Conservation (phyloP, 2,329 filamentous ascomycete species). For the Xylariaceae sp. region DNA sequence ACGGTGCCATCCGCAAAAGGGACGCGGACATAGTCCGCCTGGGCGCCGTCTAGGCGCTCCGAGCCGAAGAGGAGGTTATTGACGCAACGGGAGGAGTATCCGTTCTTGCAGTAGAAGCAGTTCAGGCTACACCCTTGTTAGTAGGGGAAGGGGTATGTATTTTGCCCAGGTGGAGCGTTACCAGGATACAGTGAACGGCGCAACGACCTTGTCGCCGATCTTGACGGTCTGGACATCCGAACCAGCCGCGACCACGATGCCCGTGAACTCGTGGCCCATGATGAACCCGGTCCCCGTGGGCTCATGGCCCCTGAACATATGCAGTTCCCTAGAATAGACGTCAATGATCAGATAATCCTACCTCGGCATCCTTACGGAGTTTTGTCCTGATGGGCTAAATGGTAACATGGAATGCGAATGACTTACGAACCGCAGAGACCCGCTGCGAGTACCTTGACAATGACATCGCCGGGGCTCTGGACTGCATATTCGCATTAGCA, state of each 20-base stretch:
- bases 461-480: conserved; percentile 65
- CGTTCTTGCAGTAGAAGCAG: conserved; percentile 81
- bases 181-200: conserved; percentile 79
- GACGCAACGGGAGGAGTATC: conserved; percentile 71
- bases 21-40: conserved; percentile 77
- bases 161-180: conserved; percentile 36
- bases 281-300: conserved; percentile 58
- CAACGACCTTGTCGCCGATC: conserved; percentile 72
- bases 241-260: conserved; percentile 64
- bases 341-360: conserved; percentile 6
- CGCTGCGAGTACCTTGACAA: conserved; percentile 77
- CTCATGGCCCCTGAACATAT: conserved; percentile 80
- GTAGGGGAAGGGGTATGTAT: conserved; percentile 1
- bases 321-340: conserved; percentile 60
- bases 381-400: background rate
- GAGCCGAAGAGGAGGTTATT: conserved; percentile 67
- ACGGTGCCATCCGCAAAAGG: conserved; percentile 76
- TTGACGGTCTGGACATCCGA: conserved; percentile 61
- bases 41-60: conserved; percentile 64
- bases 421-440: conserved; percentile 82
- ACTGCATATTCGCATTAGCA: conserved; percentile 39
- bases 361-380: background rate
- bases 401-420: conserved; percentile 1
- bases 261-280: conserved; percentile 85
- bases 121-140: conserved; percentile 42